A percentile compares a stretch with the other conserved stretches of the same genome.
phyloP scores from a whole-genome alignment of 139 green algal species.

The Marvania coccoides region DNA sequence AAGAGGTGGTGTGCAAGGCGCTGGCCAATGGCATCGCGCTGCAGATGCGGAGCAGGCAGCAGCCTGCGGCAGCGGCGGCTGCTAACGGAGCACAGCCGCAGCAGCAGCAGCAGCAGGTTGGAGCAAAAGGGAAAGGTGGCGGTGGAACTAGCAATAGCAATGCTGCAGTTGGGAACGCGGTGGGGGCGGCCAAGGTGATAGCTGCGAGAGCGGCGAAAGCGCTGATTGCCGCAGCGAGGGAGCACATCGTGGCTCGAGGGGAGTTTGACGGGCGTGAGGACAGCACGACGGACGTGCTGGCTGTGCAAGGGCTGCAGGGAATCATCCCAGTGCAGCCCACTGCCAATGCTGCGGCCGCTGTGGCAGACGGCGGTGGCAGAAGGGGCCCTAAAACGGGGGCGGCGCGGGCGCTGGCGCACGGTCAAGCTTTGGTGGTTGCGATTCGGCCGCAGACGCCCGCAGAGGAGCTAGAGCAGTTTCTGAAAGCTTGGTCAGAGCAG shows the following conservation, averaged over 20 bases:
- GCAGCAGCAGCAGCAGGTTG: neutral
- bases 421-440: neutral
- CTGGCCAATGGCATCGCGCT: neutral
- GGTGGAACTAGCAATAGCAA: neutral
- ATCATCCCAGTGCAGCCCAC: neutral
- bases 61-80: neutral
- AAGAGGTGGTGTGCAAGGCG: conserved; percentile 18
- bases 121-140: neutral
- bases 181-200: neutral
- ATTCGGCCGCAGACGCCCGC: neutral
- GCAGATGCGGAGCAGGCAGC: neutral
- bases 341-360: neutral
- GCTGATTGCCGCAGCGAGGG: conserved; percentile 1
- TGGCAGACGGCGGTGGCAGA: neutral
- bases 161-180: neutral
- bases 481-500: neutral
- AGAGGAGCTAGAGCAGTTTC: conserved; percentile 3
- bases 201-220: neutral
- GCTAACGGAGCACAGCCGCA: neutral
- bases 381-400: neutral
- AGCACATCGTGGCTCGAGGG: neutral
- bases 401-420: neutral
- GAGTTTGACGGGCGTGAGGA: neutral
- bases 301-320: too few relatives aligned
- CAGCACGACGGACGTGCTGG: too few relatives aligned